Conservation (phyloP, 306 rosid genomes). For the Styphnolobium japonicum region DNA sequence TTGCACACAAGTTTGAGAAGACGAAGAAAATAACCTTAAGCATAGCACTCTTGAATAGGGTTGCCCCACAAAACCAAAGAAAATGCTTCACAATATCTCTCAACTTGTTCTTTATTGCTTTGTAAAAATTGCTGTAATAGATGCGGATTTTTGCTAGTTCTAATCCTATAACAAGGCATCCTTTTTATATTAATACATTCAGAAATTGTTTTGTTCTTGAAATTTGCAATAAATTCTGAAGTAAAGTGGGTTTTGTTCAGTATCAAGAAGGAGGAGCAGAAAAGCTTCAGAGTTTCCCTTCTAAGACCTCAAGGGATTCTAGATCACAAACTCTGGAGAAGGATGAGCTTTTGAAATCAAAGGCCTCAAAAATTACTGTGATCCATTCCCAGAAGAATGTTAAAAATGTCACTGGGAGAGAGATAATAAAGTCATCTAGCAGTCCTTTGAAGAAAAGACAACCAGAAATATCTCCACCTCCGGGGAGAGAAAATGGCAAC, state of each 20-base stretch:
- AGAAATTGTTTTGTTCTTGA: background rate
- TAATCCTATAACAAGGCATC: background rate
- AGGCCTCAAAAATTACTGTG: conserved; percentile 34
- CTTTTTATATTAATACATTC: background rate
- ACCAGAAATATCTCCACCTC: conserved; percentile 33
- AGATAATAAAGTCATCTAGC: conserved; percentile 41
- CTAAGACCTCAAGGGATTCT: conserved; percentile 35
- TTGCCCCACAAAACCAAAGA: background rate
- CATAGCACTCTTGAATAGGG: background rate
- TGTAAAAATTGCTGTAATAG: background rate
- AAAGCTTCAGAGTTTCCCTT: conserved; percentile 31
- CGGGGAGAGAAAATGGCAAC: conserved; percentile 33
- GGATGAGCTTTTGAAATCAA: conserved; percentile 37
- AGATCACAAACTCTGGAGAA: conserved; percentile 38
- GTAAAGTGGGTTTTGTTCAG: conserved; percentile 15
- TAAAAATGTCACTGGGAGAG: conserved; percentile 24
- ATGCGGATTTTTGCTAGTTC: background rate
- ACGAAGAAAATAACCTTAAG: background rate
- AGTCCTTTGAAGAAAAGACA: conserved; percentile 44
- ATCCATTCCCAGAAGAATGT: conserved; percentile 27
- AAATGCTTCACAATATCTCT: background rate
- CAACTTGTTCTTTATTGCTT: background rate
- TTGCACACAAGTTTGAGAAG: background rate
- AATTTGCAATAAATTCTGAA: conserved; percentile 4
- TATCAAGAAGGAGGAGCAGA: conserved; percentile 45